These are phyloP conservation scores for Starmerella riodocensis DNA, from an alignment of 805 yeast genomes.

Conservation along the genomic window DNA sequence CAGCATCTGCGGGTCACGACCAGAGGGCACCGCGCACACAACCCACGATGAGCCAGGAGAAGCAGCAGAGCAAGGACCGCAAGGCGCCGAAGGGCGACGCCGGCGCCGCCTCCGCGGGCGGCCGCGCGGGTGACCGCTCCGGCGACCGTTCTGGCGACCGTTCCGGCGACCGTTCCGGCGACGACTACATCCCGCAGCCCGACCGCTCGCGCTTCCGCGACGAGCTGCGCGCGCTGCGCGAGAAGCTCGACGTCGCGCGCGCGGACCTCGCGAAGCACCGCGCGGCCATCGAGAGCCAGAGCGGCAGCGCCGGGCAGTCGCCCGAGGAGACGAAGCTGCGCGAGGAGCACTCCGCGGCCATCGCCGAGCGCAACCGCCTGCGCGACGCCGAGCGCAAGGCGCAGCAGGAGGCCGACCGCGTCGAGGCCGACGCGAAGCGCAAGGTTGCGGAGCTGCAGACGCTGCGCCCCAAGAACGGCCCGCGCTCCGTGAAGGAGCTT, in stretches of 20 bases:
- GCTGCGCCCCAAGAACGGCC: conserved; percentile 55
- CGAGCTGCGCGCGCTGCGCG: conserved; percentile 23
- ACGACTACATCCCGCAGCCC: conserved; percentile 21
- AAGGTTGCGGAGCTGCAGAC: conserved; percentile 62
- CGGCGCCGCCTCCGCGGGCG: too few species aligned
- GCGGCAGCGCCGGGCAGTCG: conserved; percentile 9
- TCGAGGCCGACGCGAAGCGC: conserved; percentile 60
- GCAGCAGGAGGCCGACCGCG: conserved; percentile 52
- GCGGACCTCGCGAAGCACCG: conserved; percentile 21
- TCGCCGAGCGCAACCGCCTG: conserved; percentile 32
- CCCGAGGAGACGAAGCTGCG: conserved; percentile 41
- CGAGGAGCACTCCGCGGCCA: conserved; percentile 35
- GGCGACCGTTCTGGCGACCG: too few species aligned
- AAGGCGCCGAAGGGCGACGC: conserved; percentile 1
- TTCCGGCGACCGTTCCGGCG: conserved; percentile 1
- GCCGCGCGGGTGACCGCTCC: too few species aligned
- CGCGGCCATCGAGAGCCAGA: conserved; percentile 20
- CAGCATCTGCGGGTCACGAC: neutral
- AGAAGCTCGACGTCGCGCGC: conserved; percentile 22
- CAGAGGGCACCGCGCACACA: neutral
- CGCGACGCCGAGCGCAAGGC: conserved; percentile 31
- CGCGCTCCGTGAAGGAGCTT: conserved; percentile 33
- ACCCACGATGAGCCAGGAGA: neutral
- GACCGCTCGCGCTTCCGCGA: conserved; percentile 24
- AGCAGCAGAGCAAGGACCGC: neutral